Evolutionary conservation across 2,329 filamentous ascomycete species (phyloP), one percentile per base, ranked within the genome.

Genomic region (Botryotinia convoluta): DNA sequence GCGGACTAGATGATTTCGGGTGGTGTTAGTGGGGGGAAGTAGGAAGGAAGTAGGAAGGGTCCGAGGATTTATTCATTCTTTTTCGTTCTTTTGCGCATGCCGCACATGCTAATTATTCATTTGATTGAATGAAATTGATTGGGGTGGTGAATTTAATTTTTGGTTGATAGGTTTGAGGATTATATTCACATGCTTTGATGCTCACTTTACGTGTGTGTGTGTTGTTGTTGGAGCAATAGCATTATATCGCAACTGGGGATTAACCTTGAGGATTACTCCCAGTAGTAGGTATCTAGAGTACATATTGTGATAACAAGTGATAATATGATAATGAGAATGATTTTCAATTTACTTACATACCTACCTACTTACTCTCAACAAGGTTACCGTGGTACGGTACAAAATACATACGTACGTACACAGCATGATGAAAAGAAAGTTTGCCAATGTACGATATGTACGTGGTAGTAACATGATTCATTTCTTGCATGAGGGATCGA

Each of bases 281-380:
- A 8, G 44, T 4, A 45, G 18, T 45, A 22, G 44, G 7, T 22
- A 22, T 45, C 44, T 45, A 45, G 20, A 45, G 20, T 45, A 26
- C 1, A 12, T n/a, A n/a, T 2, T 0, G 5, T 54, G 26, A n/a
- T 54, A 9, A 14, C 2, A 6, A 4, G 22, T 48, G 8, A 26
- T 26, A 4, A 44, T 44, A 44, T 44, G 10, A 51, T 51, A 14
- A n/a, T 51, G 45, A 6, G 26, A 26, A 51, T 51, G 10, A 12
- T 51, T 3, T n/a, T 12, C 22, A 26, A 26, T 8, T 22, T 3
- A 22, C 22, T 45, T 45, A 22, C 7, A 7, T 44, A 22, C 7
- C 1, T 22, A 2, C 10, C 2, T 51, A 3, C 10, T 4, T 51
- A 3, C 18, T 22, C 8, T n/a, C 26, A 54, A n/a, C 48, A n/a